Conservation (phyloP, 306 rosid species). For the Glycine latifolia region DNA sequence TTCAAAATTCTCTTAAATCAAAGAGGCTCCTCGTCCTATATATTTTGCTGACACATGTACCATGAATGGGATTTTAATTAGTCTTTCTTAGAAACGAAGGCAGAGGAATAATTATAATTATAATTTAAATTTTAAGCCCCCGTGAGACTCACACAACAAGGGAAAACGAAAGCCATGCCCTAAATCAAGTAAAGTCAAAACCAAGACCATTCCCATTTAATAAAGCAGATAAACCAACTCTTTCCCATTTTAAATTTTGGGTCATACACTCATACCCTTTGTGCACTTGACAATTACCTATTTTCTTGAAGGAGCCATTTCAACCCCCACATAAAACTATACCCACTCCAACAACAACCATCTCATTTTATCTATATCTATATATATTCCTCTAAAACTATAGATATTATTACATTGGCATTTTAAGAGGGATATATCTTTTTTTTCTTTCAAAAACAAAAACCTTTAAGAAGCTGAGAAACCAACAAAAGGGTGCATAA, state of each 20-base stretch:
- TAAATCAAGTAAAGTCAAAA: constrained; percentile 38
- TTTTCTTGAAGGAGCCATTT: constrained; percentile 42
- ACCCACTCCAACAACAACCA: constrained; percentile 46
- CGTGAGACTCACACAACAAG: background rate
- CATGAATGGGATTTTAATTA: background rate
- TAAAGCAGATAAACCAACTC: constrained; percentile 56
- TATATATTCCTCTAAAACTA: background rate
- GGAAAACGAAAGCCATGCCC: background rate
- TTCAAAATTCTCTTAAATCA: constrained; percentile 8
- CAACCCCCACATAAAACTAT: constrained; percentile 38
- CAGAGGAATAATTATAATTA: background rate
- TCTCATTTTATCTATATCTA: constrained; percentile 7
- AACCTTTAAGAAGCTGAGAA: background rate
- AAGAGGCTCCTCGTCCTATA: background rate
- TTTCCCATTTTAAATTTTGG: constrained; percentile 30
- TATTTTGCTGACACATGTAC: background rate
- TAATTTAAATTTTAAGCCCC: background rate
- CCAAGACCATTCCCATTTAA: constrained; percentile 40
- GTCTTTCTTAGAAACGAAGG: background rate
- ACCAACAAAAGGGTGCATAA: background rate
- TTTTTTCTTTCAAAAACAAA: background rate
- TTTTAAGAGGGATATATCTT: background rate
- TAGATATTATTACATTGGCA: background rate
- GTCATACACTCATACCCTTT: background rate
- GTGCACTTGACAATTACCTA: constrained; percentile 43